These are phyloP conservation scores for Asterophora lycoperdoides DNA, from an alignment of 768 basidiomycete genomes.

Conservation along the genomic window DNA sequence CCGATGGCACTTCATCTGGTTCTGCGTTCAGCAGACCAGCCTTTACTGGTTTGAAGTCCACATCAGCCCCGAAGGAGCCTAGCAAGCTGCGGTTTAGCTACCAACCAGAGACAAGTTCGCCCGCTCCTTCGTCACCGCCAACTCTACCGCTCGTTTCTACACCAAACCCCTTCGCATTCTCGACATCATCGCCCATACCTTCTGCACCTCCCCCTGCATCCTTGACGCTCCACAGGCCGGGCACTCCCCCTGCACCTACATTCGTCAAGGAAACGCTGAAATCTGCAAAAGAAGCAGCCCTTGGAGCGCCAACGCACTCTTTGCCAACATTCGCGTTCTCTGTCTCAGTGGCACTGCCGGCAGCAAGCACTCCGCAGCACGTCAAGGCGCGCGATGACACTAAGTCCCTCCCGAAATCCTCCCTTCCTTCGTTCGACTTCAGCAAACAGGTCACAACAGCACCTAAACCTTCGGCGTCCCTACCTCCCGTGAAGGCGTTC, in stretches of 20 bases:
- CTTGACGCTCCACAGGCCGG: not conserved
- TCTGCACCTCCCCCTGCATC: not conserved
- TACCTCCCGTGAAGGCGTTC: constrained; percentile 8
- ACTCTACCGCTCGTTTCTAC: not conserved
- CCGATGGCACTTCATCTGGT: constrained; percentile 13
- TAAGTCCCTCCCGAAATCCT: constrained; percentile 32
- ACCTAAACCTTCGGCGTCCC: not conserved
- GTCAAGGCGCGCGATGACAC: constrained; percentile 32
- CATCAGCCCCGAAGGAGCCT: constrained; percentile 63
- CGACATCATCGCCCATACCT: not conserved
- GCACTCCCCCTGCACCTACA: not conserved
- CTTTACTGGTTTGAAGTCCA: constrained; percentile 41
- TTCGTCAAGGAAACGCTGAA: not conserved
- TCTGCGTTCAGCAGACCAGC: constrained; percentile 17
- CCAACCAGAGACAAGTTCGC: constrained; percentile 43
- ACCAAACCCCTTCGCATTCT: not conserved
- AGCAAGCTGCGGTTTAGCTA: constrained; percentile 76
- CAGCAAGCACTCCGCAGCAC: constrained; percentile 21
- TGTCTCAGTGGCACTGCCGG: constrained; percentile 19
- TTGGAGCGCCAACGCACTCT: constrained; percentile 21
- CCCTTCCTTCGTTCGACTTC: constrained; percentile 46
- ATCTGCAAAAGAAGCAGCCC: constrained; percentile 27
- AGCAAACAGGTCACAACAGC: not conserved
- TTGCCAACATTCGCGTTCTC: constrained; percentile 38
- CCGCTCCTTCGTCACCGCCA: constrained; percentile 7